Evolutionary conservation across 805 yeast species (phyloP).

Genomic region (Myxozyma neglecta): DNA sequence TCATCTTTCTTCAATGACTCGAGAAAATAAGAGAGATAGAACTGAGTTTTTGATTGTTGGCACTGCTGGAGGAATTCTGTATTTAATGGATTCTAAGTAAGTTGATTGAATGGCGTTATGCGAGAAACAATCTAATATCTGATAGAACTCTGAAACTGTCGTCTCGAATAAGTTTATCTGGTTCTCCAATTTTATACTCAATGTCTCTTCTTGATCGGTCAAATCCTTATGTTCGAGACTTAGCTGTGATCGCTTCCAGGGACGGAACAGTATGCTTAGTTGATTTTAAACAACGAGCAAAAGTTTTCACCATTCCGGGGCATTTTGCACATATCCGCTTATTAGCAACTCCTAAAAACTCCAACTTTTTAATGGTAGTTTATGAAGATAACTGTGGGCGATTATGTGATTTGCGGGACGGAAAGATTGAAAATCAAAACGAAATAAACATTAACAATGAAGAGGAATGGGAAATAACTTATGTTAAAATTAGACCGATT

Average conservation of each 20-base stretch:
- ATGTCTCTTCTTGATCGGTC: conserved; percentile 3
- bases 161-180: conserved; percentile 22
- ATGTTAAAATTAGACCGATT: conserved; percentile 23
- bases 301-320: conserved; percentile 30
- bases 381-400: conserved; percentile 25
- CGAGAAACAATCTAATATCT: neutral
- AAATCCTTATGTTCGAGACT: conserved; percentile 9
- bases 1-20: conserved; percentile 3
- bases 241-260: conserved; percentile 22
- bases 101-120: neutral
- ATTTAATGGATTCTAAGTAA: conserved; percentile 14
- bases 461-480: conserved; percentile 29
- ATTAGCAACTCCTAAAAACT: conserved; percentile 23
- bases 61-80: conserved; percentile 18
- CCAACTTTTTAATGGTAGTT: conserved; percentile 21
- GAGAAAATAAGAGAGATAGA: neutral
- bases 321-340: conserved; percentile 18
- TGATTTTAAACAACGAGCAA: conserved; percentile 5
- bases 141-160: conserved; percentile 17
- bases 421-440: conserved; percentile 27
- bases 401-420: conserved; percentile 19
- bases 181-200: conserved; percentile 26
- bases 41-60: conserved; percentile 22
- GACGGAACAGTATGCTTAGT: conserved; percentile 30
- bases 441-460: conserved; percentile 20